Evolutionary conservation across 768 basidiomycete genomes (phyloP).

Genomic region (Mycena crocata): DNA sequence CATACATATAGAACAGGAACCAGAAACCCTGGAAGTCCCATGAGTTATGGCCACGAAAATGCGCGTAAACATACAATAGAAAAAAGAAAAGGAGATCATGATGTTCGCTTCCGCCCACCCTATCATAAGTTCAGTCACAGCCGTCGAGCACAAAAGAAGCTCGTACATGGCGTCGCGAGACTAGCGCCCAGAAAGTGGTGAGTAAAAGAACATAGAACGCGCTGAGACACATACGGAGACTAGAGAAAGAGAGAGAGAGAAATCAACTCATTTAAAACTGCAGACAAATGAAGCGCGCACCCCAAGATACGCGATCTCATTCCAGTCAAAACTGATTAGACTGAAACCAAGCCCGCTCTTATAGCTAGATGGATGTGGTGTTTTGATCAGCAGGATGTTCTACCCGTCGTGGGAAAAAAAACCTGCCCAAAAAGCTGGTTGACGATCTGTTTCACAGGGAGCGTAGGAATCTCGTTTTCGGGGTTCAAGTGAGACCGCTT

Average conservation of each 20-base stretch:
- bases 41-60: background rate
- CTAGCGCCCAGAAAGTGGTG: slow-evolving; percentile 35
- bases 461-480: background rate
- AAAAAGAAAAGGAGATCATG: slow-evolving; percentile 67
- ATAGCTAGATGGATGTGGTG: slow-evolving; percentile 48
- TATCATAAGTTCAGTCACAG: slow-evolving; percentile 29
- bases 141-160: background rate
- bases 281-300: slow-evolving; percentile 45
- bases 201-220: slow-evolving; percentile 3
- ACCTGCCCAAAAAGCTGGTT: slow-evolving; percentile 69
- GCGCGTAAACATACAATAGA: slow-evolving; percentile 62
- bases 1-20: slow-evolving; percentile 60
- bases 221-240: slow-evolving; percentile 22
- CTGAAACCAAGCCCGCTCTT: slow-evolving; percentile 65
- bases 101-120: slow-evolving; percentile 87
- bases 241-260: background rate
- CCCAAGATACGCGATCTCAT: slow-evolving; percentile 76
- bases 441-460: slow-evolving; percentile 38
- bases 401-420: background rate
- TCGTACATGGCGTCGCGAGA: slow-evolving; percentile 61
- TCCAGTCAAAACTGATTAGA: slow-evolving; percentile 69
- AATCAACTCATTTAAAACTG: background rate
- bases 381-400: background rate
- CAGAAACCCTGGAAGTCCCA: slow-evolving; percentile 54
- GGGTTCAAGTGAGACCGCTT: slow-evolving; percentile 33